A percentile compares a stretch with the other conserved stretches of the same genome.
phyloP scores from a whole-genome alignment of 2,329 filamentous ascomycete genomes.

The Sporothrix pallida region DNA sequence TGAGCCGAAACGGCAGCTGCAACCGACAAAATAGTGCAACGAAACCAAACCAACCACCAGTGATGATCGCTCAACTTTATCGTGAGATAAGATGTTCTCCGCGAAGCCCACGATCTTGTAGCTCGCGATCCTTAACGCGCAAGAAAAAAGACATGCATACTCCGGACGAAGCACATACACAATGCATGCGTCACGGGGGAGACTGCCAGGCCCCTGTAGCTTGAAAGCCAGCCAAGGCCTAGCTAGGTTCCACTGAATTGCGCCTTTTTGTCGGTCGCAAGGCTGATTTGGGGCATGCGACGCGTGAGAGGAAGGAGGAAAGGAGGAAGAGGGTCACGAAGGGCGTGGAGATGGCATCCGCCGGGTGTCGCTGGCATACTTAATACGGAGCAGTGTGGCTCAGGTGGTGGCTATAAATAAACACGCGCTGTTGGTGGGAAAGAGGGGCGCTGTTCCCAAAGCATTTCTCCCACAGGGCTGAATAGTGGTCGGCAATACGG shows the following conservation, averaged over 20 bases:
- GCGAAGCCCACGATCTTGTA: background rate
- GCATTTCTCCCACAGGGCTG: constrained; percentile 12
- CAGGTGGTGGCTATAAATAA: constrained; percentile 22
- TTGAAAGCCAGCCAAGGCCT: constrained; percentile 3
- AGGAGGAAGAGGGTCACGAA: background rate
- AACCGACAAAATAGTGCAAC: background rate
- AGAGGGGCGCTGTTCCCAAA: background rate
- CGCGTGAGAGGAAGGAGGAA: background rate
- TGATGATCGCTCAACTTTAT: background rate
- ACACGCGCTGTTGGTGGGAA: background rate
- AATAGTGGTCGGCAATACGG: background rate
- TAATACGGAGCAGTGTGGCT: constrained; percentile 3
- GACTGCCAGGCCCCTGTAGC: background rate
- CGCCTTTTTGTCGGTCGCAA: background rate
- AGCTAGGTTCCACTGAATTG: background rate
- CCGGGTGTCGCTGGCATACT: background rate
- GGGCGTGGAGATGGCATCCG: background rate
- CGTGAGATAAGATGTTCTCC: background rate
- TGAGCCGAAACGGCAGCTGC: constrained; percentile 11
- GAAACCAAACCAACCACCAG: background rate
- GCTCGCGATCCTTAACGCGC: background rate
- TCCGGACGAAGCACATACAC: background rate
- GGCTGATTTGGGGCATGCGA: background rate
- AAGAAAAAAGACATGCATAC: too few species aligned
- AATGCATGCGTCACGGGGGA: background rate